A percentile compares a stretch with the other conserved stretches of the same genome.
Evolutionary conservation across 768 basidiomycete species (phyloP).

Genomic region (Pleurotus citrinopileatus): DNA sequence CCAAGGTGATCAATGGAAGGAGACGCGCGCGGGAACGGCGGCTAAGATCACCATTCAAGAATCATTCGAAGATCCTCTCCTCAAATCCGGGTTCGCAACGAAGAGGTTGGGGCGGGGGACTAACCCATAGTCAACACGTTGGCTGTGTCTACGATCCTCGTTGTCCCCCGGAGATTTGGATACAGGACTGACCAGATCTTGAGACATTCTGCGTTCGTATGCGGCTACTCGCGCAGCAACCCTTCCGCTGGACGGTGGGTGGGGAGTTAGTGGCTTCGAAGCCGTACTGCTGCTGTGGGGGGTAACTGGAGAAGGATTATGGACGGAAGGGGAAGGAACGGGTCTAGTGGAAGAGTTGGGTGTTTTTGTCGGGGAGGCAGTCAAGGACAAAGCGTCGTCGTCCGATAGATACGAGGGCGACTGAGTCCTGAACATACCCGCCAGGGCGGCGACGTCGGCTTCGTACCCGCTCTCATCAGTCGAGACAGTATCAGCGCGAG

Average conservation of each 20-base stretch:
- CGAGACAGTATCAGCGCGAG: slow-evolving; percentile 12
- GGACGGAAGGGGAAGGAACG: background rate
- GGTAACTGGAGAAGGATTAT: background rate
- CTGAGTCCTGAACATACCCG: slow-evolving; percentile 25
- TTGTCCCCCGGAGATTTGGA: slow-evolving; percentile 27
- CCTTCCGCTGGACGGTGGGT: slow-evolving; percentile 20
- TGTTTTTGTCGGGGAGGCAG: slow-evolving; percentile 5
- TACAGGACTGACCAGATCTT: slow-evolving; percentile 33
- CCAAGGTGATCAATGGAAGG: background rate
- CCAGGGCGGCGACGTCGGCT: slow-evolving; percentile 14
- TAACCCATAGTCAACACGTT: slow-evolving; percentile 59
- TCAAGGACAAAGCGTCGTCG: slow-evolving; percentile 2
- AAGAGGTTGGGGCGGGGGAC: slow-evolving; percentile 62
- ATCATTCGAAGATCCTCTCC: slow-evolving; percentile 18
- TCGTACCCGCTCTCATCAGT: slow-evolving; percentile 8
- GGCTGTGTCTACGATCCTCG: slow-evolving; percentile 28
- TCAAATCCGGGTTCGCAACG: slow-evolving; percentile 69
- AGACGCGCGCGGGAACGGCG: too few relatives aligned
- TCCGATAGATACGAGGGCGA: slow-evolving; percentile 11
- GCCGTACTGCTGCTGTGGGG: background rate
- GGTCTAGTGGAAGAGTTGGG: slow-evolving; percentile 1
- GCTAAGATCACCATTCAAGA: slow-evolving; percentile 11
- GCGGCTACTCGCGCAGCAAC: slow-evolving; percentile 54
- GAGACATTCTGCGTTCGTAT: slow-evolving; percentile 59
- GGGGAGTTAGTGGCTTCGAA: slow-evolving; percentile 15